phyloP scores from a whole-genome alignment of 352 stramenopile genomes.

The Pythium periplocum region DNA sequence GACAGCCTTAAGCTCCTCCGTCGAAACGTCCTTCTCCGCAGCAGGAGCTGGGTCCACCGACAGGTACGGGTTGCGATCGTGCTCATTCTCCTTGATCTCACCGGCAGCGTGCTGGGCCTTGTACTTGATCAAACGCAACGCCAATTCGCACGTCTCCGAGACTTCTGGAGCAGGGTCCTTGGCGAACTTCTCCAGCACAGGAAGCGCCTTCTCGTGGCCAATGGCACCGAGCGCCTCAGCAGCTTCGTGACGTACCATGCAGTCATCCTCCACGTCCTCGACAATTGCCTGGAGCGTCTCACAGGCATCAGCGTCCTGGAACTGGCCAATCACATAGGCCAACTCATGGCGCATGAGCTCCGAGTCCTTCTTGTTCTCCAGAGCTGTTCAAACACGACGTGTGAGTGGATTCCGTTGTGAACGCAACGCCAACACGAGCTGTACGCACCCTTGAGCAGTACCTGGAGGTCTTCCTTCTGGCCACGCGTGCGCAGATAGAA shows the following conservation, averaged over 20 bases:
- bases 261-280: slow-evolving; percentile 83
- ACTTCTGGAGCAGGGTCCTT: slow-evolving; percentile 86
- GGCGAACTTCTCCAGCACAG: slow-evolving; percentile 83
- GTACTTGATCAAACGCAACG: slow-evolving; percentile 91
- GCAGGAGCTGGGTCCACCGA: slow-evolving; percentile 95
- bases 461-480: slow-evolving; percentile 64
- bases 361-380: slow-evolving; percentile 85
- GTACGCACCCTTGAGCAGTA: slow-evolving; percentile 51
- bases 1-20: slow-evolving; percentile 76
- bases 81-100: slow-evolving; percentile 42
- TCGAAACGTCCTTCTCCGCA: slow-evolving; percentile 59
- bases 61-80: slow-evolving; percentile 89
- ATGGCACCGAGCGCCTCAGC: slow-evolving; percentile 98
- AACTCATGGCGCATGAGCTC: slow-evolving; percentile 97
- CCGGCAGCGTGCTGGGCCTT: slow-evolving; percentile 59
- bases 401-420: too few relatives aligned
- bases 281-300: slow-evolving; percentile 74
- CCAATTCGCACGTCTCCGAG: slow-evolving; percentile 93
- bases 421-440: neutral
- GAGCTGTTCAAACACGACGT: slow-evolving; percentile 22
- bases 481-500: slow-evolving; percentile 89
- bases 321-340: slow-evolving; percentile 97
- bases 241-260: slow-evolving; percentile 91
- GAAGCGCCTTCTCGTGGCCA: slow-evolving; percentile 70
- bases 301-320: slow-evolving; percentile 89